Percentiles rank a stretch among this genome's conserved stretches.
Evolutionary conservation across 73 alveolate species (phyloP).

Genomic region (Paramecium bursaria): DNA sequence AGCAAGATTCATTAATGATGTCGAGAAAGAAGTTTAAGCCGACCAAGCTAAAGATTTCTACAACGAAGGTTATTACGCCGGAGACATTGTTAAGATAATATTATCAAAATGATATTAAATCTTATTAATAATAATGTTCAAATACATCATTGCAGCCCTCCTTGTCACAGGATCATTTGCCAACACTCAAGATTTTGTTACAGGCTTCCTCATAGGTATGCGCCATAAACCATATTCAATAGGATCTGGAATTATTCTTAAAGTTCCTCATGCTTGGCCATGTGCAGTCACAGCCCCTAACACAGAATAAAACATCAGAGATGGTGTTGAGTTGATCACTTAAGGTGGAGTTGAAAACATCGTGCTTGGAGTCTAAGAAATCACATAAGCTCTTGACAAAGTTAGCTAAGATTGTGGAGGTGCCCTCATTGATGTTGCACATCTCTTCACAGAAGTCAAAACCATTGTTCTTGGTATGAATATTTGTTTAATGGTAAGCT

Average conservation of each 20-base stretch:
- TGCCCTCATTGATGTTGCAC: background rate
- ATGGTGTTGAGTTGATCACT: background rate
- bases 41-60: too few relatives aligned
- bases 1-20: too few relatives aligned
- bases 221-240: too few relatives aligned
- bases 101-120: too few relatives aligned
- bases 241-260: background rate
- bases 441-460: background rate
- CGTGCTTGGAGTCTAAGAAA: background rate
- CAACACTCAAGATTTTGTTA: background rate
- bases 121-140: too few relatives aligned
- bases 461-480: background rate
- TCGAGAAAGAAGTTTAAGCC: too few relatives aligned
- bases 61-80: too few relatives aligned
- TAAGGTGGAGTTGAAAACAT: background rate
- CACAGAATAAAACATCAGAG: background rate
- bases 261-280: background rate
- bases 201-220: background rate
- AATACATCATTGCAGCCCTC: too few relatives aligned
- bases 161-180: background rate
- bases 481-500: background rate
- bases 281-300: background rate
- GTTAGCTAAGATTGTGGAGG: background rate
- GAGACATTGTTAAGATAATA: too few relatives aligned
- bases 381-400: background rate